Conservation (phyloP, 441 rosid genomes). For the Gossypium laxum region DNA sequence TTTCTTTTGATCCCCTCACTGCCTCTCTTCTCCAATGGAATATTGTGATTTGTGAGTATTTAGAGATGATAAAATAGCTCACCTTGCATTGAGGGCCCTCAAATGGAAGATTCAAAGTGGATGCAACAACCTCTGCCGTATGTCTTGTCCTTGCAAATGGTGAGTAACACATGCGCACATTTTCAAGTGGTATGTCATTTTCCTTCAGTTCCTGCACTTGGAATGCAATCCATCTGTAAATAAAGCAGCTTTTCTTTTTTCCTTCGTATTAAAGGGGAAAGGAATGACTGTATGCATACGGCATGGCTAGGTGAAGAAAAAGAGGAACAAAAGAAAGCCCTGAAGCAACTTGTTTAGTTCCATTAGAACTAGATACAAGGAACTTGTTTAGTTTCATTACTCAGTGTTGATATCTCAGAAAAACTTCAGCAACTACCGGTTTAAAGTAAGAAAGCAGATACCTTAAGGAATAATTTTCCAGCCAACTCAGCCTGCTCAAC, state of each 20-base stretch:
- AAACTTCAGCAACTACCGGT: neutral
- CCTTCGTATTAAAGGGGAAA: neutral
- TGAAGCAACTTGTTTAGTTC: neutral
- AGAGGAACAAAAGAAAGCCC: neutral
- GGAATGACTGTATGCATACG: neutral
- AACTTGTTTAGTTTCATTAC: too few species aligned
- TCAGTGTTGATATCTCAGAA: neutral
- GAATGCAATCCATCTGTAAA: neutral
- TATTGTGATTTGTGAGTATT: neutral
- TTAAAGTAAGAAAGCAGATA: conserved; percentile 7
- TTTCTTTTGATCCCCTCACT: neutral
- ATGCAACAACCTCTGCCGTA: conserved; percentile 66
- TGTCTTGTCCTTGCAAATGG: conserved; percentile 80
- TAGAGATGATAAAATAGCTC: conserved; percentile 3
- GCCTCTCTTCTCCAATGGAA: neutral
- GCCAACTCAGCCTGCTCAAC: conserved; percentile 60
- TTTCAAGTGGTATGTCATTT: conserved; percentile 37
- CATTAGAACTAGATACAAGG: too few species aligned
- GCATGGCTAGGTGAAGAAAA: neutral
- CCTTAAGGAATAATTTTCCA: conserved; percentile 60
- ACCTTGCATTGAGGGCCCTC: conserved; percentile 76
- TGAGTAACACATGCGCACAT: conserved; percentile 73
- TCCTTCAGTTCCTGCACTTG: conserved; percentile 56
- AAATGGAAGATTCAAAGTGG: conserved; percentile 55
- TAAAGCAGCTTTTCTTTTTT: neutral